A percentile compares a stretch with the other conserved stretches of the same genome.
Conservation (phyloP, 2,329 filamentous ascomycete species). For the Fusarium tuaranense region DNA sequence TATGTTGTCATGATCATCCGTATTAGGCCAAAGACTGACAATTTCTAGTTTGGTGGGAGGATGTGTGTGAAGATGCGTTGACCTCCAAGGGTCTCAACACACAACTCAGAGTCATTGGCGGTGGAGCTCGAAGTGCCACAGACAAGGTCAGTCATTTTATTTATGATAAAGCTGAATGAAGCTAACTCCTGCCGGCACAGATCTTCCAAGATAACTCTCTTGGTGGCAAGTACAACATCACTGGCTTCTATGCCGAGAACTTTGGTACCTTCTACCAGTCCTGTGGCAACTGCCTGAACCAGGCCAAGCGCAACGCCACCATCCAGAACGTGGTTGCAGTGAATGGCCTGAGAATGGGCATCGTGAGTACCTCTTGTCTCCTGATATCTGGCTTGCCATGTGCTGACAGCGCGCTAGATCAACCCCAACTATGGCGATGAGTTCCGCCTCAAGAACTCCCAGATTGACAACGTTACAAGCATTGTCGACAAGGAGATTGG, state of each 20-base stretch:
- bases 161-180: not conserved
- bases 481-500: slow-evolving; percentile 46
- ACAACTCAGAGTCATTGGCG: slow-evolving; percentile 45
- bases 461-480: slow-evolving; percentile 40
- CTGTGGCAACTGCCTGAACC: slow-evolving; percentile 47
- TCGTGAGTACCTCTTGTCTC: too few relatives aligned
- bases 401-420: slow-evolving; percentile 28
- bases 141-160: slow-evolving; percentile 37
- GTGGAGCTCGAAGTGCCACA: slow-evolving; percentile 44
- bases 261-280: slow-evolving; percentile 47
- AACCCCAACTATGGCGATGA: slow-evolving; percentile 47
- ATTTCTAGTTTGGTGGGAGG: slow-evolving; percentile 45
- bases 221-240: slow-evolving; percentile 48
- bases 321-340: slow-evolving; percentile 45
- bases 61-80: slow-evolving; percentile 46
- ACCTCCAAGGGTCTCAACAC: slow-evolving; percentile 47
- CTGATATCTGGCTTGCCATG: too few relatives aligned
- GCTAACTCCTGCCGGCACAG: not conserved
- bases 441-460: slow-evolving; percentile 44
- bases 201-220: slow-evolving; percentile 48
- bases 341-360: slow-evolving; percentile 41
- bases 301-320: slow-evolving; percentile 42
- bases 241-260: slow-evolving; percentile 45
- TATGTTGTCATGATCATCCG: not conserved
- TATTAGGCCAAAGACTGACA: not conserved